phyloP scores from a whole-genome alignment of 768 basidiomycete genomes.

The Termitomyces sp. region DNA sequence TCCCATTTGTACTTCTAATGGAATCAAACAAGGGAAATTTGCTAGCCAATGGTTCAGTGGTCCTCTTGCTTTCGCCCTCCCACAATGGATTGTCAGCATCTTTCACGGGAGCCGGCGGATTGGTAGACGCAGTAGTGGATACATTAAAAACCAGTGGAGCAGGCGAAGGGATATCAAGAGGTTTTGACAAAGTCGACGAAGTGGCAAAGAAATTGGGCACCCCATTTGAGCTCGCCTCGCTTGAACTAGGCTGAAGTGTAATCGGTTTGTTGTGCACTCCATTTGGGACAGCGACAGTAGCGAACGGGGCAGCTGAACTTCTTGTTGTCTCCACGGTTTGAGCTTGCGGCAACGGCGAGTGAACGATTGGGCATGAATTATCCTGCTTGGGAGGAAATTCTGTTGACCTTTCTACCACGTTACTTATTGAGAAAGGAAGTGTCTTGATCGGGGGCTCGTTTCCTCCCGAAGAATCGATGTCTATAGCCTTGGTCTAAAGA shows the following conservation, averaged over 20 bases:
- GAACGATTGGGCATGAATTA: neutral
- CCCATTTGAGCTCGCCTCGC: conserved; percentile 1
- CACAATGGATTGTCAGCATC: conserved; percentile 39
- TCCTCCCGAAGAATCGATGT: conserved; percentile 36
- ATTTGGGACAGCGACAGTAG: neutral
- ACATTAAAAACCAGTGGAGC: conserved; percentile 19
- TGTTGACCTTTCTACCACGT: conserved; percentile 19
- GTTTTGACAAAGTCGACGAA: conserved; percentile 42
- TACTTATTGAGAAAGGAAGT: conserved; percentile 62
- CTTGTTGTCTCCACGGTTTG: neutral
- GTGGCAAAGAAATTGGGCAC: conserved; percentile 65
- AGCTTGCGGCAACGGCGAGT: neutral
- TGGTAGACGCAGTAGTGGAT: conserved; percentile 3
- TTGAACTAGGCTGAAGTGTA: neutral
- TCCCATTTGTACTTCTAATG: neutral
- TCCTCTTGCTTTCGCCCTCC: conserved; percentile 31
- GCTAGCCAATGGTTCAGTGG: conserved; percentile 3
- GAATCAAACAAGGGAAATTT: conserved; percentile 5
- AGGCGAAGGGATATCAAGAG: conserved; percentile 23
- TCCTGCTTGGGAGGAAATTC: conserved; percentile 12
- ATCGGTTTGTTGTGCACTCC: neutral
- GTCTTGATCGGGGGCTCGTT: conserved; percentile 65
- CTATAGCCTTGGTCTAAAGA: conserved; percentile 27
- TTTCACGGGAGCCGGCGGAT: conserved; percentile 24
- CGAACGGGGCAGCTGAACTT: neutral